Base-by-base conservation (phyloP, 257 asterid genomes). In the Schizonepeta tenuifolia region DNA sequence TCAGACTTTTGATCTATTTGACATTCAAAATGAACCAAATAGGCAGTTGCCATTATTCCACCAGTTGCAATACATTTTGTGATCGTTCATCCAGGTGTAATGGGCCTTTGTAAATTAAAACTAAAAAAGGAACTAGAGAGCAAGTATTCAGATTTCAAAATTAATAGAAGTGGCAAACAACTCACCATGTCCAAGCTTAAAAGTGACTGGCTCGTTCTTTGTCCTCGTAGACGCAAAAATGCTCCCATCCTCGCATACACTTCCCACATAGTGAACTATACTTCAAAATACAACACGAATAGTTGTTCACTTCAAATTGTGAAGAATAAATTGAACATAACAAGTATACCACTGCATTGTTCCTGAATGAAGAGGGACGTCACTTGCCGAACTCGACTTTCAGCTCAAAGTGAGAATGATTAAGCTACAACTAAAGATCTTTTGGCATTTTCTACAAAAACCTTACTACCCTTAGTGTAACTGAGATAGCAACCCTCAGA, bases 231-330 rank as follows among this genome's bases (percentile, higher is more conserved):
- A 87, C 4, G 64, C 73, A 71, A 83, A 87, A 61, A 70, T 75
- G 35, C 84, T 81, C 55, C 89, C 87, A 73, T 87, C 87, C 70
- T 43, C 56, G 9, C 69, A 80, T 65, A 87, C 74, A 61, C 78
- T 85, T 53, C 91, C 96, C 75, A 69, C 89, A 59, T 77, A 85
- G 64, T 85, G 91, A 77, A 89, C 96, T 89, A 79, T 83, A 76
- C 66, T 53, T 71, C 78, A 78, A 57, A 64, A 74, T 28, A 78
- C 72, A 78, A 24, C 53, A 78, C 56, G 63, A 53, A 66, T 11
- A 47, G 28, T 36, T 28, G 55, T 65, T 69, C 62, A 58, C 33
- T 35, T 15, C 26, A 78, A 28, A 44, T 47, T 22, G 53, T 36
- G 40, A 12, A 41, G 43, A 26, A 49, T 33, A 33, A 5, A 11